Percentiles rank a stretch among this genome's conserved stretches.
Conservation (phyloP, 768 basidiomycete genomes). For the Hericium alpestre region DNA sequence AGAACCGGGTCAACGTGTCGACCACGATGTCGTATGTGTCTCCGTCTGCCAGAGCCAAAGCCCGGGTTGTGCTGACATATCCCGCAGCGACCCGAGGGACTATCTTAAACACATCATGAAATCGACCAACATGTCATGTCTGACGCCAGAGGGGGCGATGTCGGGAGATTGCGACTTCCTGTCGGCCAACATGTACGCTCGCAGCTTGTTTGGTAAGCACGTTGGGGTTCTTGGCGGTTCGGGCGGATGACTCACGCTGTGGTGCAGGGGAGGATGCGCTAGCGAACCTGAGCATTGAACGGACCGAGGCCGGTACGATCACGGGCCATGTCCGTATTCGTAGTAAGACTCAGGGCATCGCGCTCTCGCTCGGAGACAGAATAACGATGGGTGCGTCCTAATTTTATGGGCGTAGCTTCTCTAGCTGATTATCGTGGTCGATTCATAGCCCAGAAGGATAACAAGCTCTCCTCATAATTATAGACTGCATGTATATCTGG, state of each 20-base stretch:
- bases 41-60: not conserved
- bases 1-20: constrained; percentile 94
- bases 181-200: constrained; percentile 92
- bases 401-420: not conserved
- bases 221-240: not conserved
- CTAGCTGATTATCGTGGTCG: constrained; percentile 6
- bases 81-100: constrained; percentile 63
- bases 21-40: constrained; percentile 65
- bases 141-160: constrained; percentile 79
- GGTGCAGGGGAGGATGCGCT: constrained; percentile 82
- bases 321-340: constrained; percentile 93
- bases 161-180: constrained; percentile 97
- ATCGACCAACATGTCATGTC: constrained; percentile 93
- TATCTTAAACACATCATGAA: constrained; percentile 95
- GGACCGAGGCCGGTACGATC: constrained; percentile 69
- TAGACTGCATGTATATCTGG: not conserved
- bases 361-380: constrained; percentile 84
- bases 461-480: constrained; percentile 24
- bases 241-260: no score
- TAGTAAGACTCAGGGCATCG: constrained; percentile 96
- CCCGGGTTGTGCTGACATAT: not conserved
- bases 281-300: constrained; percentile 89
- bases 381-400: constrained; percentile 49
- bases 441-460: constrained; percentile 31
- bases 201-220: constrained; percentile 78